Conservation (phyloP, 345 rosid species). For the Gossypium stocksii region DNA sequence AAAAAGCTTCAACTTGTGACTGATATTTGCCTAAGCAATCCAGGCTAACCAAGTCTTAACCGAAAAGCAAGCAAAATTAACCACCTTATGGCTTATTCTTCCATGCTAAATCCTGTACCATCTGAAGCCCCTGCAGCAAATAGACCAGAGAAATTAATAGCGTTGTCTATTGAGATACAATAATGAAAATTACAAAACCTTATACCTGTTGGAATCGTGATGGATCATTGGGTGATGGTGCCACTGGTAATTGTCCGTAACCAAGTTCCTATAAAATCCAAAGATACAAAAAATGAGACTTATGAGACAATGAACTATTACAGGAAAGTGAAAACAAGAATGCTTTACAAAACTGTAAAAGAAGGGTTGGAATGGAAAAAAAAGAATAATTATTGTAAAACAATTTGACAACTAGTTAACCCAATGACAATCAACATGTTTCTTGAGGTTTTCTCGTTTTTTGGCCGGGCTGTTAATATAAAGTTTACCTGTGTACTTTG, state of each 20-base stretch:
- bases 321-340: background rate
- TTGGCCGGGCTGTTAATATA: background rate
- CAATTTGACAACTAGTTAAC: background rate
- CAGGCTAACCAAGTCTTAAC: background rate
- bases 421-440: background rate
- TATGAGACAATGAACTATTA: background rate
- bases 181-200: background rate
- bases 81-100: constrained; percentile 71
- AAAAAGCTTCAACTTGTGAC: background rate
- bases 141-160: constrained; percentile 6
- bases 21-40: background rate
- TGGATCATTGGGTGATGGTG: constrained; percentile 46
- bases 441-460: background rate
- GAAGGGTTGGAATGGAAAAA: background rate
- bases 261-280: constrained; percentile 49
- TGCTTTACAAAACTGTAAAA: background rate
- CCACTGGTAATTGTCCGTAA: constrained; percentile 48
- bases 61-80: constrained; percentile 2
- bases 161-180: background rate
- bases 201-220: constrained; percentile 63
- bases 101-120: constrained; percentile 68
- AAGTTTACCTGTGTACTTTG: constrained; percentile 51
- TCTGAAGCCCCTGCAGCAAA: constrained; percentile 46
- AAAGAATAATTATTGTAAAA: background rate
- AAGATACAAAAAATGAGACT: constrained; percentile 6